A percentile compares a stretch with the other conserved stretches of the same genome.
Conservation (phyloP, 2,329 filamentous ascomycete genomes). For the Pezicula carpinea region DNA sequence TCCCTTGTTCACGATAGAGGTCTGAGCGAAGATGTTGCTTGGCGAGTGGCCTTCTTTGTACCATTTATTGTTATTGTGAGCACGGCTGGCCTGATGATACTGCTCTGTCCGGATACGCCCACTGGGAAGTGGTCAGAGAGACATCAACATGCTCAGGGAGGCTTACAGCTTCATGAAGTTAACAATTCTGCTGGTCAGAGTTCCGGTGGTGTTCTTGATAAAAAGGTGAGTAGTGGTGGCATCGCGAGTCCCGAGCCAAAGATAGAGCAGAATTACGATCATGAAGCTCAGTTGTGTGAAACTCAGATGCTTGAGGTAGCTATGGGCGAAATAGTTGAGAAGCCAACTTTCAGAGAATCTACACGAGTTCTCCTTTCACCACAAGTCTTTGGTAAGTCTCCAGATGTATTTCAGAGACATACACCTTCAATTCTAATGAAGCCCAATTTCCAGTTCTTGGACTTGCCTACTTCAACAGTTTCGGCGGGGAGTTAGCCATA, state of each 20-base stretch:
- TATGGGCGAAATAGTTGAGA: constrained; percentile 45
- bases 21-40: constrained; percentile 63
- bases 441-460: constrained; percentile 35
- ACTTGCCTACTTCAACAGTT: constrained; percentile 57
- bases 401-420: constrained; percentile 29
- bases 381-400: constrained; percentile 40
- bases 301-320: constrained; percentile 50
- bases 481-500: constrained; percentile 60
- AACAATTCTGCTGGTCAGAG: constrained; percentile 43
- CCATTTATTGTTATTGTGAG: constrained; percentile 71
- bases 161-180: constrained; percentile 41
- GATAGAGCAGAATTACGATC: constrained; percentile 32
- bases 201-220: constrained; percentile 43
- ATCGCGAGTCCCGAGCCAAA: constrained; percentile 3
- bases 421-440: background rate
- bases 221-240: constrained; percentile 14
- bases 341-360: constrained; percentile 49
- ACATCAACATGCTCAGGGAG: constrained; percentile 50
- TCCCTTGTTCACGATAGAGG: constrained; percentile 59
- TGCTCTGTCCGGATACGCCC: constrained; percentile 76
- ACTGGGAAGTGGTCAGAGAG: constrained; percentile 78
- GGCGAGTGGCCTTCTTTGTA: constrained; percentile 80
- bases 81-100: constrained; percentile 61
- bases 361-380: constrained; percentile 41
- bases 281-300: constrained; percentile 43